Base-by-base conservation (phyloP, 2,329 filamentous ascomycete genomes). In the Fusarium albosuccineum region DNA sequence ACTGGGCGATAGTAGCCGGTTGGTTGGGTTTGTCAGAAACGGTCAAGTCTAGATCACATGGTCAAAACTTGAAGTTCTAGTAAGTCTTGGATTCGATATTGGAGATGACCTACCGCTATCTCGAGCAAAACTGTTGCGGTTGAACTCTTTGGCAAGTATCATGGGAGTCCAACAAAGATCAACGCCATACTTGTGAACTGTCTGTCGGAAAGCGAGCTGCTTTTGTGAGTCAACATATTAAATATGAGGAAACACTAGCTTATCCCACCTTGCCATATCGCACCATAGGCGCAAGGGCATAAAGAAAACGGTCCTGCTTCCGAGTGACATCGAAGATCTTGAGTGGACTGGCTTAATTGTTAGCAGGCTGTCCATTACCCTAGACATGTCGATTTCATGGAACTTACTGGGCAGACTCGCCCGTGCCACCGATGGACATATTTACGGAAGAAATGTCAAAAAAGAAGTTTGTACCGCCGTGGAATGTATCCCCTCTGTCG, bases 111-210 rank as follows among this genome's bases (percentile, higher is more conserved):
- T 66, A 87, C 86, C 88, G 73, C 86, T 88, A 64, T 89, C 86
- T 57, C 89, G 82, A 50, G 89, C 89, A 67, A 86, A 79, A 17
- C 78, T 74, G 71, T 82, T 90, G 26, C 89, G 82, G 78, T 90
- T 90, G 75, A 91, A 91, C 73, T 91, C 89, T 72, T 90, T 91
- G 52, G 89, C 88, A 4, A 91, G 80, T 56, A 91, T 87, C 90
- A 92, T 92, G 42, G 90, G 90, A 3, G 89, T 91, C 86, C 90
- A 92, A 67, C 86, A 88, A 7, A 92, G 75, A 74, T 92, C 89
- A 14, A 86, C 86, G 48, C 86, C 87, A 75, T 90, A 92, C 48
- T 86, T 81, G 64, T 88, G 83, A 4, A 89, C 87, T 0, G 90
- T 89, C 69, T 91, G 86, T 48, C 90, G 86, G 73, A 92, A 92